Conservation (phyloP, 192 early-diverging fungal genomes). For the Coemansia sp. region DNA sequence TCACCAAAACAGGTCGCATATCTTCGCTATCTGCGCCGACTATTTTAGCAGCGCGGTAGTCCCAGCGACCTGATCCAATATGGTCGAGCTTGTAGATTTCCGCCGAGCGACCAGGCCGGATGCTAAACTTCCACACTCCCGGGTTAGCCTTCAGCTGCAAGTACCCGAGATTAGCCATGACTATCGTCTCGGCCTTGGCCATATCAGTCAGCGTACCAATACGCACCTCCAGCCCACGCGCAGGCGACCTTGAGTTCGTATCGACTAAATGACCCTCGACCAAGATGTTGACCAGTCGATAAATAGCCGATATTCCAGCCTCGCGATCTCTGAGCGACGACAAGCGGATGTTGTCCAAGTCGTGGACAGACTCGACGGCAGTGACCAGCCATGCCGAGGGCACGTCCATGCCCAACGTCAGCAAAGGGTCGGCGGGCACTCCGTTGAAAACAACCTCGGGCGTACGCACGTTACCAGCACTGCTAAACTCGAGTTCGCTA, state of each 20-base stretch:
- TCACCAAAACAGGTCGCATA: constrained; percentile 59
- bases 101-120: constrained; percentile 78
- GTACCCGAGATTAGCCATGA: constrained; percentile 99
- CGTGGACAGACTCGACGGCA: constrained; percentile 75
- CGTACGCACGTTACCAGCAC: constrained; percentile 16
- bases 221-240: constrained; percentile 87
- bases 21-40: constrained; percentile 19
- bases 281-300: constrained; percentile 79
- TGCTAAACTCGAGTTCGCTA: constrained; percentile 64
- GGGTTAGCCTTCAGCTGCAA: constrained; percentile 93
- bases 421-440: constrained; percentile 75
- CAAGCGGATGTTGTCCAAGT: constrained; percentile 91
- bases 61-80: constrained; percentile 33
- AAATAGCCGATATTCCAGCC: constrained; percentile 68
- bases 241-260: constrained; percentile 63
- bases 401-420: constrained; percentile 87
- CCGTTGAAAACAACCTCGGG: constrained; percentile 69
- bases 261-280: constrained; percentile 91
- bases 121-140: constrained; percentile 79
- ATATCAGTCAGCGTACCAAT: constrained; percentile 68
- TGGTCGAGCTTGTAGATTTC: constrained; percentile 73
- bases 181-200: constrained; percentile 83
- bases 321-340: constrained; percentile 36
- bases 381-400: constrained; percentile 89
- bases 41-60: constrained; percentile 36